These are phyloP conservation scores for Neonectria ditissima DNA, from an alignment of 2,329 filamentous ascomycete genomes.

Conservation along the genomic window DNA sequence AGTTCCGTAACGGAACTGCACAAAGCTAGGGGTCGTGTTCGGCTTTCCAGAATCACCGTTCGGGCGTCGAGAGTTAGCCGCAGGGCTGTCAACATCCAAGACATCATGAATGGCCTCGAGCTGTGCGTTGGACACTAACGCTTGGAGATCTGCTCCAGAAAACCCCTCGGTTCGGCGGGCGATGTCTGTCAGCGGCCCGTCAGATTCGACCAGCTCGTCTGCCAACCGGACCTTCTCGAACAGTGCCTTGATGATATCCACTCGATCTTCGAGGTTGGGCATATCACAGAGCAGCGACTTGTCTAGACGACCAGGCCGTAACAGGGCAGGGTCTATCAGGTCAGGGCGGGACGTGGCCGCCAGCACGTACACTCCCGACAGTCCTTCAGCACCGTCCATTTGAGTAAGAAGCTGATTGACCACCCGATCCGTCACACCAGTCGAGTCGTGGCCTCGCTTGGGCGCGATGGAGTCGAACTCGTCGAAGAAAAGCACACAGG, in stretches of 20 bases:
- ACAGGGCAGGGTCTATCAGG: constrained; percentile 91
- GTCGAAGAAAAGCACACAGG: constrained; percentile 97
- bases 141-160: constrained; percentile 93
- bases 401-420: constrained; percentile 98
- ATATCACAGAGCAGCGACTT: constrained; percentile 95
- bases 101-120: constrained; percentile 97
- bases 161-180: constrained; percentile 87
- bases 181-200: constrained; percentile 75
- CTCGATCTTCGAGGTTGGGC: constrained; percentile 80
- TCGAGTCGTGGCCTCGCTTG: constrained; percentile 96
- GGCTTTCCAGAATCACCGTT: constrained; percentile 48
- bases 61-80: constrained; percentile 48
- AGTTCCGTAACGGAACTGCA: constrained; percentile 86
- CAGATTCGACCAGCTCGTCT: constrained; percentile 69
- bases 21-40: constrained; percentile 66
- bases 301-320: constrained; percentile 91
- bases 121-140: constrained; percentile 94
- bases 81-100: constrained; percentile 69
- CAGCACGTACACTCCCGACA: constrained; percentile 95
- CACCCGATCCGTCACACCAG: constrained; percentile 97
- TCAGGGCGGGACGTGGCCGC: constrained; percentile 95
- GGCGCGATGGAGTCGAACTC: constrained; percentile 98
- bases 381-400: constrained; percentile 97
- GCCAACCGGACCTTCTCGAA: constrained; percentile 82
- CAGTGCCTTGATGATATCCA: constrained; percentile 90